These are phyloP conservation scores for Jimgerdemannia lactiflua DNA, from an alignment of 192 early-diverging fungal species.

Conservation along the genomic window DNA sequence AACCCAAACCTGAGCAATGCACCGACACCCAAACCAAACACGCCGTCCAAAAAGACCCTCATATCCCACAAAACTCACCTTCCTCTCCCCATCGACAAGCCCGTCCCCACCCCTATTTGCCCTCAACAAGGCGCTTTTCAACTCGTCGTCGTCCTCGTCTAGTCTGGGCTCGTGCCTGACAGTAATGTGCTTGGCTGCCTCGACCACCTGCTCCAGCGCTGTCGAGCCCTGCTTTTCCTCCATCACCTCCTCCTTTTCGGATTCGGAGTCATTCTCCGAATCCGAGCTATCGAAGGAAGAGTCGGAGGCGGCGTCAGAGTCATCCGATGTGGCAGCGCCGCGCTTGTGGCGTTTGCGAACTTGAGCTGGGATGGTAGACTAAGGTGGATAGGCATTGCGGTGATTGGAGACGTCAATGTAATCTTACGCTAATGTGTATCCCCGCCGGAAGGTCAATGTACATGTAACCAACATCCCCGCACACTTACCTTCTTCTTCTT, in stretches of 20 bases:
- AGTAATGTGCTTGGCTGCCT: slow-evolving; percentile 27
- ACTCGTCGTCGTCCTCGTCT: slow-evolving; percentile 29
- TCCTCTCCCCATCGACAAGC: slow-evolving; percentile 16
- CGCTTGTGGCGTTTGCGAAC: slow-evolving; percentile 25
- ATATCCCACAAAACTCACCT: background rate
- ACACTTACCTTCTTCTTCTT: slow-evolving; percentile 46
- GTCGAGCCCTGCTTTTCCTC: slow-evolving; percentile 22
- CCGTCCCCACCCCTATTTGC: slow-evolving; percentile 28
- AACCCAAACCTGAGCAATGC: background rate
- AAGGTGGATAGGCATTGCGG: background rate
- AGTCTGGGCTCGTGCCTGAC: slow-evolving; percentile 4
- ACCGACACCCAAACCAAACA: background rate
- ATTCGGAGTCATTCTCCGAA: slow-evolving; percentile 50
- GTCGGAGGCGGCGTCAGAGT: slow-evolving; percentile 18
- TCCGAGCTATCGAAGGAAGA: slow-evolving; percentile 77
- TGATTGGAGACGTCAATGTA: background rate
- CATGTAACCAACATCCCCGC: too few species aligned
- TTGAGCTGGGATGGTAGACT: slow-evolving; percentile 34
- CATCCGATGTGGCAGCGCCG: slow-evolving; percentile 24
- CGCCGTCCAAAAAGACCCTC: background rate
- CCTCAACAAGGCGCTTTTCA: slow-evolving; percentile 27
- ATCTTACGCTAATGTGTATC: too few species aligned
- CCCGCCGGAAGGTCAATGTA: too few species aligned
- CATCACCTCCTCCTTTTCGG: slow-evolving; percentile 35
- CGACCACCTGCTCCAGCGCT: slow-evolving; percentile 24